Base-by-base conservation (phyloP, 345 rosid genomes). In the Arabidopsis arenosa region DNA sequence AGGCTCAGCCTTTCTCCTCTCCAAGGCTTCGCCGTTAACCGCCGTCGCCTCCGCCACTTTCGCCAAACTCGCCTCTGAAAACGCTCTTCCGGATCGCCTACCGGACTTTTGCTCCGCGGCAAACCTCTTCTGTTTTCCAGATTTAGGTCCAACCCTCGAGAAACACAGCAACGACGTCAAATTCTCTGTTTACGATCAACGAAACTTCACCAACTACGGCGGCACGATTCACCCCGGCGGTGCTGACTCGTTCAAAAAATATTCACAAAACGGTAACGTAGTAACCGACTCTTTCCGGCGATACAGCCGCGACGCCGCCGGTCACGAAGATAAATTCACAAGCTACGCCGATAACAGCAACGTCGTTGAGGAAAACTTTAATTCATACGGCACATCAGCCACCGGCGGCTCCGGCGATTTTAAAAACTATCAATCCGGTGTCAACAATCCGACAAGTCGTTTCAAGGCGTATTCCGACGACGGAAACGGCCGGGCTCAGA, bases 131-230 rank as follows among this genome's bases (percentile, higher is more conserved):
- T 94, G 98, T 83, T 92, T 92, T 84, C 85, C 93, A 1, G 88
- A 89, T 21, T 78, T 89, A 21, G 35, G 78, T 0, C 74, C 82
- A 1, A 80, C 82, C 10, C 83, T 78, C 8, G 88, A 83, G 44
- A 84, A 82, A 21, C 87, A 85, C 59, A 70, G 37, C 67, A 18
- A 61, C 33, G 89, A 90, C 77, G 79, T 89, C 18, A 80, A 80
- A 72, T 94, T 94, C 26, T 84, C 86, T 4, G 37, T 36, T 9
- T 94, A 94, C 70, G 6, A 17, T 15, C 74, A 86, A 81, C 73
- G 65, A 18, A 94, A 90, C 87, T 94, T 94, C 83, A 87, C 93
- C 80, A 86, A 84, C 77, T 94, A 94, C 80, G 93, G 93, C 80
- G 93, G 93, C 55, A 75, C 83, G 13, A 66, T 0, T 17, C 65